phyloP scores from a whole-genome alignment of 305 asterid genomes.

The Fraxinus floribunda region DNA sequence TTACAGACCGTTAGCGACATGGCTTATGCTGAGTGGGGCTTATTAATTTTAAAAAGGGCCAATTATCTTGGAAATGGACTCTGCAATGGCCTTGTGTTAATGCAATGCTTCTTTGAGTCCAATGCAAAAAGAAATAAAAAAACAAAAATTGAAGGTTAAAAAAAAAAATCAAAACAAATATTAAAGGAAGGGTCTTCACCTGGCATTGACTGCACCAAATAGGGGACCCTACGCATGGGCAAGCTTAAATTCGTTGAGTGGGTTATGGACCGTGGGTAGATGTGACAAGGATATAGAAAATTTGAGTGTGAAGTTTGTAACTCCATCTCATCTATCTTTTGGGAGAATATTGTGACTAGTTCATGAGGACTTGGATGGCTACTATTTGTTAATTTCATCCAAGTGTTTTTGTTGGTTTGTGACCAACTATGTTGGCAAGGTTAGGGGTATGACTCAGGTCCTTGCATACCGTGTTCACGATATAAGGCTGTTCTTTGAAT shows the following conservation, averaged over 20 bases:
- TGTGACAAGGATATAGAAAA: not conserved
- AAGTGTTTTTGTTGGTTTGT: not conserved
- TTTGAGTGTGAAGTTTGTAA: not conserved
- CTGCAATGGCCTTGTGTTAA: not conserved
- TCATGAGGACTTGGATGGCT: not conserved
- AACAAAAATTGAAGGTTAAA: not conserved
- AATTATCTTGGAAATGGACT: not conserved
- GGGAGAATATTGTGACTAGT: not conserved
- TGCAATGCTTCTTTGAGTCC: not conserved
- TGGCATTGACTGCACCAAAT: not conserved
- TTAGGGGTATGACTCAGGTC: not conserved
- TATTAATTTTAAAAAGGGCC: not conserved
- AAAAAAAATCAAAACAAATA: not conserved
- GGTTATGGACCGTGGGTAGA: not conserved
- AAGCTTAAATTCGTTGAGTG: not conserved
- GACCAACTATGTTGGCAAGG: not conserved
- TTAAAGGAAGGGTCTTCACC: not conserved
- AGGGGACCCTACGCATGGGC: not conserved
- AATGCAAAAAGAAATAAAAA: not conserved
- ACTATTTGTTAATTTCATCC: not conserved
- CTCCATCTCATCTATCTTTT: not conserved
- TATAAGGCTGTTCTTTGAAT: conserved; percentile 4
- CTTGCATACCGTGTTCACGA: not conserved
- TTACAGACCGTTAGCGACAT: not conserved
- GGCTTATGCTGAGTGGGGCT: not conserved